Evolutionary conservation across 495 filamentous ascomycete species (phyloP).

Genomic region (Penicillium daleae): DNA sequence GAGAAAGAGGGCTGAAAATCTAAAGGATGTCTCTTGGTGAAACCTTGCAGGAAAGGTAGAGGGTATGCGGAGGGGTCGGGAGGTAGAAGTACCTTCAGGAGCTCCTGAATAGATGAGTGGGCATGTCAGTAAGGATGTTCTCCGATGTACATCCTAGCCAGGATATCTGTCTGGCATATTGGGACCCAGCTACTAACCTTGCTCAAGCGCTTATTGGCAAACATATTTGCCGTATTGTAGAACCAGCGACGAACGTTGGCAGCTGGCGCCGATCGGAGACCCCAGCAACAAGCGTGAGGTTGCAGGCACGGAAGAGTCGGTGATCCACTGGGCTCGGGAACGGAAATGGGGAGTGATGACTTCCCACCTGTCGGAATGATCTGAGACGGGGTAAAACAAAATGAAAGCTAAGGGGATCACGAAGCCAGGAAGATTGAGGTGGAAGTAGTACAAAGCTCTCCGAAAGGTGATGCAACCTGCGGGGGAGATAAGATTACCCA

Average conservation of each 20-base stretch:
- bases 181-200: constrained; percentile 38
- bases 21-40: not conserved
- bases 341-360: not conserved
- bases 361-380: not conserved
- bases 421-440: not conserved
- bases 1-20: not conserved
- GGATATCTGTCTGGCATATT: not conserved
- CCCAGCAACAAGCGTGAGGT: not conserved
- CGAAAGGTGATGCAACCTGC: constrained; percentile 12
- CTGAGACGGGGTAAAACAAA: not conserved
- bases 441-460: constrained; percentile 3
- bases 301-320: not conserved
- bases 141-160: not conserved
- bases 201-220: constrained; percentile 52
- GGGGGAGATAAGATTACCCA: constrained; percentile 25
- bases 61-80: constrained; percentile 1
- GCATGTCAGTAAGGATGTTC: constrained; percentile 8
- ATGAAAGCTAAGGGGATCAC: not conserved
- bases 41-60: not conserved
- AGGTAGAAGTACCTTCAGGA: constrained; percentile 42
- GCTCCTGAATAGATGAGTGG: constrained; percentile 33
- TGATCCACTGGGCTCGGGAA: not conserved
- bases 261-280: not conserved
- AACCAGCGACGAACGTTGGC: not conserved
- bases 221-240: constrained; percentile 32